These are phyloP conservation scores for Lophiostoma macrostomum DNA, from an alignment of 495 filamentous ascomycete genomes.

Conservation along the genomic window DNA sequence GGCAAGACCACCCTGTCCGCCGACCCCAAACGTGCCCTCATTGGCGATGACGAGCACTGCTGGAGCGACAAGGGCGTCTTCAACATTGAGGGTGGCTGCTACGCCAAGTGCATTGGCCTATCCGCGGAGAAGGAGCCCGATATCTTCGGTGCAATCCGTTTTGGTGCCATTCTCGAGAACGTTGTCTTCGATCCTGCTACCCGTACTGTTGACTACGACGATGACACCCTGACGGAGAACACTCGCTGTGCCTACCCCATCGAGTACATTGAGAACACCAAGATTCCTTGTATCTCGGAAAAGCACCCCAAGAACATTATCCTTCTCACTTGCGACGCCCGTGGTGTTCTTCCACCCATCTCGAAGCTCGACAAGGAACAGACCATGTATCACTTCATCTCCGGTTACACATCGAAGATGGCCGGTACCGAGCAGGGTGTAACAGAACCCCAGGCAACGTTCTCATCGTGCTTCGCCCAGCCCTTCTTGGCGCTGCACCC, in stretches of 20 bases:
- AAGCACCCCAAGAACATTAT: slow-evolving; percentile 96
- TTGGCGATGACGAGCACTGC: slow-evolving; percentile 99
- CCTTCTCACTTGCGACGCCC: slow-evolving; percentile 94
- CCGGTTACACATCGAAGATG: slow-evolving; percentile 99
- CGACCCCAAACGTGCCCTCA: slow-evolving; percentile 91
- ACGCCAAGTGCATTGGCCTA: slow-evolving; percentile 97
- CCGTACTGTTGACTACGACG: slow-evolving; percentile 91
- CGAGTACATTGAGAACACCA: slow-evolving; percentile 97
- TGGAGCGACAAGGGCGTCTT: slow-evolving; percentile 96
- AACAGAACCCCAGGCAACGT: slow-evolving; percentile 94
- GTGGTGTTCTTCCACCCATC: slow-evolving; percentile 95
- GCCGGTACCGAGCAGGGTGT: slow-evolving; percentile 97
- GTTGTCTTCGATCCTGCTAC: slow-evolving; percentile 92
- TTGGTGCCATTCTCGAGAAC: slow-evolving; percentile 97
- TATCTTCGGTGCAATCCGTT: slow-evolving; percentile 94
- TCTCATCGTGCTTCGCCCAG: slow-evolving; percentile 99
- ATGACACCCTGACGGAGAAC: slow-evolving; percentile 93
- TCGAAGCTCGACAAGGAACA: slow-evolving; percentile 94
- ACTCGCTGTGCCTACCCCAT: slow-evolving; percentile 98
- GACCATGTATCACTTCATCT: slow-evolving; percentile 99
- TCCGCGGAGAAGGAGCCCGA: slow-evolving; percentile 98
- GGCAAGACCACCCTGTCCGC: slow-evolving; percentile 98
- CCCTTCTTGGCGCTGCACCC: slow-evolving; percentile 98
- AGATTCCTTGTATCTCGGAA: slow-evolving; percentile 86
- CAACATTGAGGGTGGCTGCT: slow-evolving; percentile 99